phyloP scores from a whole-genome alignment of 345 rosid genomes.

The Xanthoceras sorbifolium region DNA sequence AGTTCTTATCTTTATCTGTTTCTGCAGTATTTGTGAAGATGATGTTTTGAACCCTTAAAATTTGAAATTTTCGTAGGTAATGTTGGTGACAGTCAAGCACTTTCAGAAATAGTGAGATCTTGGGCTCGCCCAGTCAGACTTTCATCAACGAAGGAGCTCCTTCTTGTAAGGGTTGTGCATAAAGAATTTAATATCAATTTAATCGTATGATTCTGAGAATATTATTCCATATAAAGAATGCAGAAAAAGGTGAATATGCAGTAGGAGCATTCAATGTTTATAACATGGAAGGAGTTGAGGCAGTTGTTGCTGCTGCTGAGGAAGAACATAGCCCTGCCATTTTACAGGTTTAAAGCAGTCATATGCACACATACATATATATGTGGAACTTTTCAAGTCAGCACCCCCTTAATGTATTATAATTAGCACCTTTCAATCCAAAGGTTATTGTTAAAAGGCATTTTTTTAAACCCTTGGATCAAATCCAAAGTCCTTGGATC shows the following conservation, averaged over 20 bases:
- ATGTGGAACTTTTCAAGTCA: too few species aligned
- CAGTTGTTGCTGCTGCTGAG: slow-evolving; percentile 97
- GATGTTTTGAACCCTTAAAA: background rate
- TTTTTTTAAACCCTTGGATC: too few species aligned
- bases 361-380: too few species aligned
- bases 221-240: slow-evolving; percentile 49
- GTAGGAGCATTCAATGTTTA: slow-evolving; percentile 97
- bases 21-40: background rate
- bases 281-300: slow-evolving; percentile 91
- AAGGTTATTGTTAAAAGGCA: too few species aligned
- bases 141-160: slow-evolving; percentile 72
- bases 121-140: slow-evolving; percentile 72
- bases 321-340: slow-evolving; percentile 93
- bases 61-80: slow-evolving; percentile 53
- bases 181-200: background rate
- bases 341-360: slow-evolving; percentile 62
- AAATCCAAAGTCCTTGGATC: too few species aligned
- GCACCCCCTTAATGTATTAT: too few species aligned
- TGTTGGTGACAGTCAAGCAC: slow-evolving; percentile 80
- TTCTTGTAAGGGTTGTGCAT: slow-evolving; percentile 48
- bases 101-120: slow-evolving; percentile 83
- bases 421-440: too few species aligned
- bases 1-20: background rate
- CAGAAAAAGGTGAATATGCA: slow-evolving; percentile 88
- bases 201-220: slow-evolving; percentile 31